phyloP scores from a whole-genome alignment of 495 filamentous ascomycete genomes.

The Mytilinidion resinicola region DNA sequence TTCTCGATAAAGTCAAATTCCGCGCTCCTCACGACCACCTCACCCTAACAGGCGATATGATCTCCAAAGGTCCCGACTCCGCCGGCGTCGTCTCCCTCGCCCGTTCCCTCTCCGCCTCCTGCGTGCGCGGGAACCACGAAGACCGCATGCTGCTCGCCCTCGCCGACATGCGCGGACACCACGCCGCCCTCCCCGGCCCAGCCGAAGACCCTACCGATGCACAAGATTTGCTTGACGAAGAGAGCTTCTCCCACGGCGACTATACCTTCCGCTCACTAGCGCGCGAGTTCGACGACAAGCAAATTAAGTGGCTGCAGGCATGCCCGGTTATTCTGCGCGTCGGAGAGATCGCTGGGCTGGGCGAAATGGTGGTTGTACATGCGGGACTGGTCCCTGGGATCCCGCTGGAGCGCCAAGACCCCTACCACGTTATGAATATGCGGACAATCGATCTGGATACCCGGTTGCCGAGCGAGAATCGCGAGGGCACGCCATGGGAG shows the following conservation, averaged over 20 bases:
- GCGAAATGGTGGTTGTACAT: conserved; percentile 69
- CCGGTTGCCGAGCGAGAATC: conserved; percentile 52
- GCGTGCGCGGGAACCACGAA: conserved; percentile 91
- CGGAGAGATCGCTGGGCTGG: conserved; percentile 51
- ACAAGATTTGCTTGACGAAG: conserved; percentile 27
- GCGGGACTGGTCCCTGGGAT: conserved; percentile 74
- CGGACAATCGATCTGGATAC: conserved; percentile 62
- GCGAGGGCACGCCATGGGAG: conserved; percentile 59
- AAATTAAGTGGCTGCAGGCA: conserved; percentile 61
- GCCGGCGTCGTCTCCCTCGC: conserved; percentile 69
- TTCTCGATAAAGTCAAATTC: conserved; percentile 65
- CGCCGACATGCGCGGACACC: conserved; percentile 26
- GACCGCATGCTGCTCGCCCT: conserved; percentile 62
- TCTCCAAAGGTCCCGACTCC: conserved; percentile 85
- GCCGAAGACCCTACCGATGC: conserved; percentile 5
- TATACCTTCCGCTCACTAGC: conserved; percentile 45
- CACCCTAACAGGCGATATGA: conserved; percentile 74
- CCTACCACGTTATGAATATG: conserved; percentile 86
- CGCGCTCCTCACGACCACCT: conserved; percentile 62
- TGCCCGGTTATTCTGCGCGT: conserved; percentile 72
- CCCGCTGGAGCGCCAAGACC: conserved; percentile 65
- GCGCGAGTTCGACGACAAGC: conserved; percentile 47
- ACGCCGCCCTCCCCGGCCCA: conserved; percentile 19
- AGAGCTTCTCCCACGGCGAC: conserved; percentile 37
- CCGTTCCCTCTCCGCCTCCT: conserved; percentile 60